These are phyloP conservation scores for Euphorbia celastroides DNA, from an alignment of 441 rosid species.

Conservation along the genomic window DNA sequence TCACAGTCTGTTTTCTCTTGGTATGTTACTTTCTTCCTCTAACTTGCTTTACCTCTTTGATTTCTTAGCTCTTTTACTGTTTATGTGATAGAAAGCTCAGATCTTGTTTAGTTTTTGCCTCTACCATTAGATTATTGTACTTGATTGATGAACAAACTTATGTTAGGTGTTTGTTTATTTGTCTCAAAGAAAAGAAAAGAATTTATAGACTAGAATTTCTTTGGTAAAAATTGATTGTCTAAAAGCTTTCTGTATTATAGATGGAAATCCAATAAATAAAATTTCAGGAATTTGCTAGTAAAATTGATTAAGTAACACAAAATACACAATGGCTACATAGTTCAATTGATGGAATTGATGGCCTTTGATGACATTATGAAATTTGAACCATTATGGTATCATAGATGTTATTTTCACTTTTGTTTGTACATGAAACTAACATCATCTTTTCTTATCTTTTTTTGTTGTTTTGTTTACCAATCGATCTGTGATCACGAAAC, in stretches of 20 bases:
- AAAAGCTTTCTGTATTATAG: not conserved
- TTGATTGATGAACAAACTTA: not conserved
- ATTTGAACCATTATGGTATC: not conserved
- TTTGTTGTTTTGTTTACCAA: not conserved
- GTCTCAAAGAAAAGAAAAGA: not conserved
- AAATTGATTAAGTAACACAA: too few species aligned
- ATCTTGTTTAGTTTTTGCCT: not conserved
- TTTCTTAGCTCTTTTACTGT: not conserved
- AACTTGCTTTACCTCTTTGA: not conserved
- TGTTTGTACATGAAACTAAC: not conserved
- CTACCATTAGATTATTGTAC: not conserved
- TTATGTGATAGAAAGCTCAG: not conserved
- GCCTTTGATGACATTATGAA: not conserved
- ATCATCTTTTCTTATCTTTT: not conserved
- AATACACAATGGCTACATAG: too few species aligned
- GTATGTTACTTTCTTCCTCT: not conserved
- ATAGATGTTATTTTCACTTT: not conserved
- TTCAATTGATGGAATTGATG: not conserved
- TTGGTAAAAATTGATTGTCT: not conserved
- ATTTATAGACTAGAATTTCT: not conserved
- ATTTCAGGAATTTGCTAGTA: too few species aligned
- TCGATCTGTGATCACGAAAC: conserved; percentile 10
- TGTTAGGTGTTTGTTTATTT: not conserved
- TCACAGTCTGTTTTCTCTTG: not conserved
- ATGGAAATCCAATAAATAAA: conserved; percentile 11